Evolutionary conservation across 495 filamentous ascomycete species (phyloP), one percentile per base, ranked within the genome.

Genomic region (Trichoderma gamsii): DNA sequence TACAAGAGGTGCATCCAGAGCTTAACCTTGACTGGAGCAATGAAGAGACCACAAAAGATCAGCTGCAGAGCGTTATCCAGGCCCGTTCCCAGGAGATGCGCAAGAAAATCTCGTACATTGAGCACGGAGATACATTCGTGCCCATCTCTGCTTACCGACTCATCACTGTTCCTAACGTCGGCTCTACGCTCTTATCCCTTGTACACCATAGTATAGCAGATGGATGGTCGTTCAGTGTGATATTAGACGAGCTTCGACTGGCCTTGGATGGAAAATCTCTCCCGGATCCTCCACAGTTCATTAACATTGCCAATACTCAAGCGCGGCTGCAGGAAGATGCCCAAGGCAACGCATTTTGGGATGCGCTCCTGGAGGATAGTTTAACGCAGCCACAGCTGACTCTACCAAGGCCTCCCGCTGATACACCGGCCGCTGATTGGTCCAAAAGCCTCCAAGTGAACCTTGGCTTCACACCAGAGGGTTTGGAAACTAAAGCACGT

Each of bases 331-430:
- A 52, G 4, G 18, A 52, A 25, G 49, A 52, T 11, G 18, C 49
- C 49, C 49, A 52, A 18, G 49, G 49, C n/a, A 52, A 52, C 21
- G 49, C n/a, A 23, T 52, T 52, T n/a, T 52, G 49, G 49, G 49
- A 52, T 11, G 21, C 9, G 49, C 49, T 21, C 5, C n/a, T 52
- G 21, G n/a, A 52, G 11, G n/a, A 52, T 9, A 21, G 49, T 21
- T 11, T 52, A 23, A 11, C 16, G n/a, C 49, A 52, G 6, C 49
- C 49, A 4, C 16, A 21, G 9, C 9, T 52, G 21, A 23, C 18
- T 9, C 49, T 52, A 9, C 49, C 49, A 11, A 52, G 21, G n/a
- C 49, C 49, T 11, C 18, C n/a, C 0, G 0, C 18, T 3, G n/a
- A 52, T 23, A 52, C 16, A 11, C 18, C 18, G 9, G 49, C 21